Base-by-base conservation (phyloP, 495 filamentous ascomycete species). In the Rusavskia elegans region DNA sequence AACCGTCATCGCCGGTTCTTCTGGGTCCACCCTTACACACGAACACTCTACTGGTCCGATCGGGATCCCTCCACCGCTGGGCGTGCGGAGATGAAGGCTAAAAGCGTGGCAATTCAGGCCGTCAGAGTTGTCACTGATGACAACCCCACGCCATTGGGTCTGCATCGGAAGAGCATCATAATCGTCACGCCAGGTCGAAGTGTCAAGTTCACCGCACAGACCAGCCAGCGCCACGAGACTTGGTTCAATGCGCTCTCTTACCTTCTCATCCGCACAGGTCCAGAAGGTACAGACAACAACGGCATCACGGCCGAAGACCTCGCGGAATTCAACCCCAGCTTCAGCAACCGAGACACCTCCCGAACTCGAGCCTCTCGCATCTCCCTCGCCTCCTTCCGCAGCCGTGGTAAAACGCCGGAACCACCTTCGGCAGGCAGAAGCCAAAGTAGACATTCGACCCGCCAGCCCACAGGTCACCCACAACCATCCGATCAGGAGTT, bases 161-260 rank as follows among this genome's bases (percentile, higher is more conserved):
- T 98, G 41, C 90, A 97, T 63, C 82, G 85, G 57, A 90, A 94
- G 75, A 93, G 87, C 66, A 69, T 98, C 58, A 73, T 97, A 52
- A 81, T 98, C 53, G 72, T 95, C 50, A 93, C 92, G 16, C 90
- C 90, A 29, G 87, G 89, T 37, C 80, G 92, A 52, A 78, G 79
- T 13, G 75, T 98, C 63, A 85, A 95, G 60, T 90, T 97, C 59
- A 98, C 92, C 19, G 93, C 93, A 50, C 81, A 85, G 29, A 98
- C 92, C 9, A 83, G 87, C 17, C 88, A 95, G 60, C 75, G 92
- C 50, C 92, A 98, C 57, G 92, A 97, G 65, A 97, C 89, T 5
- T 98, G 92, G 92, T 97, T 92, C 76, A 96, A 96, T 62, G 89
- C 92, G 6, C 74, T 98, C 37, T 93, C 88, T 3, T 98, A 98